Evolutionary conservation across 1,284 basidiomycete genomes (phyloP).

Genomic region (Gymnopus androsaceus): DNA sequence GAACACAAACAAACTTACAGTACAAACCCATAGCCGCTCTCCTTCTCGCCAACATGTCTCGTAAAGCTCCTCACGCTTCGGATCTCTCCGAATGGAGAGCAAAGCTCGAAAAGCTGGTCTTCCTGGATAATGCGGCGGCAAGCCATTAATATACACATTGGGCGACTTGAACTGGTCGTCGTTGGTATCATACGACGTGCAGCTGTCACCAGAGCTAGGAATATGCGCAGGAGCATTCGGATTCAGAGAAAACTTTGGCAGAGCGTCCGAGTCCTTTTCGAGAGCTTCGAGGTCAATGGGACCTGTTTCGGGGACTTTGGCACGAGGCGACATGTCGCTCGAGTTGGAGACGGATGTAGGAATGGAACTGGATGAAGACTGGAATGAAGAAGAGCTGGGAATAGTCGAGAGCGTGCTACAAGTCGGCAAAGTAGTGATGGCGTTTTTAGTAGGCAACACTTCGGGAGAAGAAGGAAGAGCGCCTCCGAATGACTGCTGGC

Average conservation of each 20-base stretch:
- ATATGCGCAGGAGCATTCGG: constrained; percentile 15
- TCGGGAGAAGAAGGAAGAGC: constrained; percentile 15
- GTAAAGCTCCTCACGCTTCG: constrained; percentile 66
- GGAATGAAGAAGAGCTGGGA: constrained; percentile 10
- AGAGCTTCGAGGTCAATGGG: constrained; percentile 13
- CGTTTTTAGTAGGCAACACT: constrained; percentile 7
- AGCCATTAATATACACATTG: constrained; percentile 70
- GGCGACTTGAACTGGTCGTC: constrained; percentile 40
- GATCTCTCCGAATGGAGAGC: constrained; percentile 55
- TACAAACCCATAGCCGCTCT: constrained; percentile 79
- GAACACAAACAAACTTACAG: constrained; percentile 63
- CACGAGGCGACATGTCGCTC: not conserved
- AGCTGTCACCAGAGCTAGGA: not conserved
- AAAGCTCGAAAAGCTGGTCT: constrained; percentile 58
- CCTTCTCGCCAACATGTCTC: constrained; percentile 59
- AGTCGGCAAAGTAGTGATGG: constrained; percentile 3
- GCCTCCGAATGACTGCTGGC: constrained; percentile 6
- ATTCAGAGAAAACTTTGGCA: constrained; percentile 4
- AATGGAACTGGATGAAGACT: constrained; percentile 14
- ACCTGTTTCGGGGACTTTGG: constrained; percentile 10
- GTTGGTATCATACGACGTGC: not conserved
- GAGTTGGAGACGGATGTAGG: constrained; percentile 15
- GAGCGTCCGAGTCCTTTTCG: not conserved
- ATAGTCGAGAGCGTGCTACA: constrained; percentile 15
- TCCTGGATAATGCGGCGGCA: constrained; percentile 66